Base-by-base conservation (phyloP, 2,329 filamentous ascomycete species). In the Fusarium sp. region DNA sequence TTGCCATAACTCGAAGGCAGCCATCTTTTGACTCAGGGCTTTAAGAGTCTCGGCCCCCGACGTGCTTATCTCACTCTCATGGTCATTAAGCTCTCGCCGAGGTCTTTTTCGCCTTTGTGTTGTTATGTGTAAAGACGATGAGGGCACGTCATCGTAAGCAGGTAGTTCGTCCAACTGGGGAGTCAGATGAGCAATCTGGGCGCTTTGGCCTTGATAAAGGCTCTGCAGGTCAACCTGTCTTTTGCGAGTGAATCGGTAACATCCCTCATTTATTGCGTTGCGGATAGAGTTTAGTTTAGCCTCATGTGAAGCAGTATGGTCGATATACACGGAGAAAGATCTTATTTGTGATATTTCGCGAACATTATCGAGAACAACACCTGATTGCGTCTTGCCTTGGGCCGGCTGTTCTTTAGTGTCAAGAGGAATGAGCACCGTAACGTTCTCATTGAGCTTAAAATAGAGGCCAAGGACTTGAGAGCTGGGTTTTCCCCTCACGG, bases 41-140 rank as follows among this genome's bases (percentile, higher is more conserved):
- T 35, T 16, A 16, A 35, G 15, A 9, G 15, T 16, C 15, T 35
- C 33, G 18, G 3, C 33, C 16, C 7, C 6, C 33, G 33, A 16
- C 8, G 33, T 2, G 40, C 5, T 6, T 42, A 13, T 15, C 38
- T 42, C n/a, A 4, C 10, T 44, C 4, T 44, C 16, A 2, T 9
- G 7, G 16, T 12, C 42, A 4, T 13, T 6, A 13, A 7, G 23
- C 16, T 44, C 23, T 16, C 6, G 13, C 6, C 18, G 43, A 25
- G 43, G 7, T 3, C 11, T 3, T 6, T 44, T 44, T 3, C 43
- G 19, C 23, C 18, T 25, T 6, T 25, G 43, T 9, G 23, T 3
- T 9, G 23, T 0, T 44, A 1, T 6, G 16, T 44, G 3, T 1
- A 6, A 18, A 6, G 43, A 18, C 0, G 23, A 13, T 6, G 43